These are phyloP conservation scores for Desmodesmus armatus DNA, from an alignment of 139 green algal genomes.

Conservation along the genomic window DNA sequence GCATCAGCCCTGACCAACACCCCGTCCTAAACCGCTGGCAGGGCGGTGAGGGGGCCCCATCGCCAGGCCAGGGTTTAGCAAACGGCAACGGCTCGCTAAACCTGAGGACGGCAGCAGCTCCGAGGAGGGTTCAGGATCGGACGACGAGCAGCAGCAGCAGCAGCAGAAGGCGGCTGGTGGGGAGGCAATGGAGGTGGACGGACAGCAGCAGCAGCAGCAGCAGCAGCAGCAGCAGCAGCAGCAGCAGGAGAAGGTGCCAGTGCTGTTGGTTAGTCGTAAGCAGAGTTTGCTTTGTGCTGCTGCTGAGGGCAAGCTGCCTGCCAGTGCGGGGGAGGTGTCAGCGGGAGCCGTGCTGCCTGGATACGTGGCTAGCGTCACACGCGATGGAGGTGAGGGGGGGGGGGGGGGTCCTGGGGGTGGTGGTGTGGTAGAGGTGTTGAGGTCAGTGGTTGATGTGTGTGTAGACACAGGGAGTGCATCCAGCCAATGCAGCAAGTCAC, in stretches of 20 bases:
- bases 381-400: constrained; percentile 48
- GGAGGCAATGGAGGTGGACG: not conserved
- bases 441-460: too few species aligned
- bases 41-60: not conserved
- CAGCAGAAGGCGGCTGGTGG: not conserved
- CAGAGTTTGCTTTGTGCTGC: constrained; percentile 66
- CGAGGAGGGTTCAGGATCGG: not conserved
- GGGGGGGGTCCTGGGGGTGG: too few species aligned
- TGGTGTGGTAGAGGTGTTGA: too few species aligned
- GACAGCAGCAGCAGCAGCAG: not conserved
- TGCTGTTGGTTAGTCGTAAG: constrained; percentile 74
- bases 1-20: not conserved
- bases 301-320: constrained; percentile 58
- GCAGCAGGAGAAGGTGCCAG: constrained; percentile 3
- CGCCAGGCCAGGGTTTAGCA: too few species aligned
- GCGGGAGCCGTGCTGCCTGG: constrained; percentile 72
- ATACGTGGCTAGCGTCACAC: constrained; percentile 84
- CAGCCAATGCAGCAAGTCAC: not conserved
- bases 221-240: not conserved
- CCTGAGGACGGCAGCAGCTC: too few species aligned
- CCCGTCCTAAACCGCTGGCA: not conserved
- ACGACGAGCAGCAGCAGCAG: not conserved
- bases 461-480: too few species aligned
- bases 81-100: too few species aligned
- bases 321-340: constrained; percentile 53